Evolutionary conservation across 2,329 filamentous ascomycete species (phyloP), one percentile per base, ranked within the genome.

Genomic region (Claviceps paspali): DNA sequence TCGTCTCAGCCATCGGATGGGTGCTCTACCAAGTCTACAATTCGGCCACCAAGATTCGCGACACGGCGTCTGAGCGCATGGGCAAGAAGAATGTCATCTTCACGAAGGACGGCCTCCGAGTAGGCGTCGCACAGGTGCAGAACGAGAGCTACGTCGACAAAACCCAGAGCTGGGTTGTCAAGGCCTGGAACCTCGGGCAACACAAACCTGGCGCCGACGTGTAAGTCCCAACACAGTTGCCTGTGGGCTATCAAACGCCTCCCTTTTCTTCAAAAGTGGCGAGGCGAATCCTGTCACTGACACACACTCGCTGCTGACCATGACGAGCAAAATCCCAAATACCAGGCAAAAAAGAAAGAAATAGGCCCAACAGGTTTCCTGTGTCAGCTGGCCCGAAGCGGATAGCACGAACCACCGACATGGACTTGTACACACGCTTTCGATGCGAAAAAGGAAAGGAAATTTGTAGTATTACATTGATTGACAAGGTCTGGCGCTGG

Each of bases 51-150:
- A 69, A 81, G 55, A 76, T 87, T 48, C 69, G 73, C 42, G 64
- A 73, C 41, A 67, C 71, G 41, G 79, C 80, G 33, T 71, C 69
- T 34, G 67, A 79, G 57, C 74, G 74, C 51, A 81, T 86, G 72
- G 75, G 78, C 54, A 74, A 74, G 61, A 82, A 80, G 62, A 80
- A 86, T 53, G 71, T 87, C 39, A 65, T 75, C 29, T 81, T 85
- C 57, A 79, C 76, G 28, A 83, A 82, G 54, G 81, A 85, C 39
- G 82, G 82, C 38, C 60, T 82, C 42, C 71, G 73, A 42, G 79
- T 87, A 31, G 76, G 76, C 34, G 70, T 87, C 43, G 80, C 78
- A 59, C 67, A 83, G 42, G 57, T 80, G 35, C 67, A 69, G 45
- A 68, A 71, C 38, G 82, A 86, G 60, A 72, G 70, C 33, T 83